phyloP scores from a whole-genome alignment of 1,139 yeast genomes.

The Geotrichum reessii region DNA sequence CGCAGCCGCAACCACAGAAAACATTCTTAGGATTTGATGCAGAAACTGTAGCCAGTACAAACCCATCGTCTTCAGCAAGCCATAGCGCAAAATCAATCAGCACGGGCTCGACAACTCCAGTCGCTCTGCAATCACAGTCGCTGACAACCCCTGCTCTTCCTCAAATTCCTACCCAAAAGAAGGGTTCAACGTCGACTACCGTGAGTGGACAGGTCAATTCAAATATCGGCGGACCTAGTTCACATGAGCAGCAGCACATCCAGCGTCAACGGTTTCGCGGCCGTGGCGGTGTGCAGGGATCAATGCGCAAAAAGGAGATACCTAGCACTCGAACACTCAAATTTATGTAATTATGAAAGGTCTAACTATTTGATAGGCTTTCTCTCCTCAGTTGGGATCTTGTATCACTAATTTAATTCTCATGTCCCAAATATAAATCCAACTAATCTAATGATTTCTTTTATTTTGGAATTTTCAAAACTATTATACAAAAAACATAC shows the following conservation, averaged over 20 bases:
- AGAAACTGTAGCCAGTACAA: neutral
- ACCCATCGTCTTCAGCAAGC: neutral
- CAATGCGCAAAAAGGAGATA: constrained; percentile 11
- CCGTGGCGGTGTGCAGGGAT: constrained; percentile 36
- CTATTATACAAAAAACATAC: neutral
- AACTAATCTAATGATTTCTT: neutral
- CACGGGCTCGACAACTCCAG: neutral
- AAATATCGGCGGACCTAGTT: constrained; percentile 15
- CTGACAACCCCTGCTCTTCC: neutral
- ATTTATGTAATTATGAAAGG: neutral
- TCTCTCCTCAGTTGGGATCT: neutral
- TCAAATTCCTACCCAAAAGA: neutral
- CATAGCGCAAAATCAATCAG: neutral
- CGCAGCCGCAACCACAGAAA: neutral
- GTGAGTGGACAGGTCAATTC: neutral
- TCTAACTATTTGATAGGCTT: too few species aligned
- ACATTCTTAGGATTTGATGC: constrained; percentile 6
- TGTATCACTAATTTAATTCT: neutral
- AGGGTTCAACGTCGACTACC: neutral
- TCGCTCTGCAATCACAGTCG: neutral
- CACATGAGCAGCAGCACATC: constrained; percentile 13
- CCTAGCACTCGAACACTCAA: neutral
- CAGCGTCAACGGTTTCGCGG: constrained; percentile 28
- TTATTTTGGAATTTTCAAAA: neutral
- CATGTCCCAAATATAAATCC: neutral